Evolutionary conservation across 176 grass and related monocot genomes (phyloP).

Genomic region (Rhynchospora breviuscula): DNA sequence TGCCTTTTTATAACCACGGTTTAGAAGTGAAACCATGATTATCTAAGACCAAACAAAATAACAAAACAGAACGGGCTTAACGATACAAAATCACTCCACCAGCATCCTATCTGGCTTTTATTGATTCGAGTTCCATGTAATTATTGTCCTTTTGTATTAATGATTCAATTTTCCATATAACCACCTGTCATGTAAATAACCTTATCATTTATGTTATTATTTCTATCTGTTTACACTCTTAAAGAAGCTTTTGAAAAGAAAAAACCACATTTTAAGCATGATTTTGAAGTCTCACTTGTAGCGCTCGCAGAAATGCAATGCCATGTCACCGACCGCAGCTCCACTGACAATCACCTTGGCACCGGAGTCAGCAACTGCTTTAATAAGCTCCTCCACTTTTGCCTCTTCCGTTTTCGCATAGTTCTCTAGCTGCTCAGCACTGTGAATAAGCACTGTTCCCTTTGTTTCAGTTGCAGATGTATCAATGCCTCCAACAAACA

Average conservation of each 20-base stretch:
- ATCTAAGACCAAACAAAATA: no score
- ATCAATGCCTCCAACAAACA: conserved; percentile 90
- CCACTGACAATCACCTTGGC: conserved; percentile 93
- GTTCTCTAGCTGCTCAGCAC: conserved; percentile 92
- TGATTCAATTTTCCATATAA: background rate
- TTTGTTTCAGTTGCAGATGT: conserved; percentile 99
- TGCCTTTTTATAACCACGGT: no score
- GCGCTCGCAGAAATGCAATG: conserved; percentile 95
- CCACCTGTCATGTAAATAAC: background rate
- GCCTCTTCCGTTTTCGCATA: conserved; percentile 96
- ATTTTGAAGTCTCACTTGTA: conserved; percentile 77
- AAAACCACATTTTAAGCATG: conserved; percentile 7
- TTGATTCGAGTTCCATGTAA: background rate
- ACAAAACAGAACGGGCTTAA: background rate
- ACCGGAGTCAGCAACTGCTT: conserved; percentile 85
- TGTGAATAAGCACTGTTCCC: conserved; percentile 94
- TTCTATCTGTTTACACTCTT: background rate
- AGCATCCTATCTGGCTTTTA: background rate
- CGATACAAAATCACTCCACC: background rate
- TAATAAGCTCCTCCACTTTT: conserved; percentile 96
- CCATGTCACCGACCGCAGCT: conserved; percentile 95
- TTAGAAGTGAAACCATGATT: no score
- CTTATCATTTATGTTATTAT: background rate
- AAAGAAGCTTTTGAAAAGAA: background rate
- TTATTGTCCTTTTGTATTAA: background rate